A percentile compares a stretch with the other conserved stretches of the same genome.
These are phyloP conservation scores for Thymus quinquecostatus DNA, from an alignment of 257 asterid species.

Conservation along the genomic window DNA sequence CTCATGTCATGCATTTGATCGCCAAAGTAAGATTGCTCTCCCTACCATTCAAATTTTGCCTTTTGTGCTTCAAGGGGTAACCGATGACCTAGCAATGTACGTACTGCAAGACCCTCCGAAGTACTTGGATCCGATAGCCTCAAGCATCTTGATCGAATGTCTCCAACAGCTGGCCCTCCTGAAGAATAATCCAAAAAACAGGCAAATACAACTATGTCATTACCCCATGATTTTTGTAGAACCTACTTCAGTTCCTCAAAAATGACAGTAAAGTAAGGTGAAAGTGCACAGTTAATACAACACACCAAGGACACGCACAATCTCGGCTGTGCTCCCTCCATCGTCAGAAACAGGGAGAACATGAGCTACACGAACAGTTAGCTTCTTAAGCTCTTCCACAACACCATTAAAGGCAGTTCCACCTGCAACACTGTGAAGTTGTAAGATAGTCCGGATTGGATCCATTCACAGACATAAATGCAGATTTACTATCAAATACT, in stretches of 20 bases:
- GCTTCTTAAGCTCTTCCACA: constrained; percentile 88
- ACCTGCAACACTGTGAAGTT: constrained; percentile 56
- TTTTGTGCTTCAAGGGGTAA: constrained; percentile 77
- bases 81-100: constrained; percentile 86
- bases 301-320: constrained; percentile 97
- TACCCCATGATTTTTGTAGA: not conserved
- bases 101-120: constrained; percentile 87
- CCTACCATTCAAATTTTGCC: constrained; percentile 88
- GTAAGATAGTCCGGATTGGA: constrained; percentile 13
- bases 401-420: constrained; percentile 99
- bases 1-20: constrained; percentile 17
- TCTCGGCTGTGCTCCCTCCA: constrained; percentile 99
- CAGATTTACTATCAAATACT: not conserved
- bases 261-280: not conserved
- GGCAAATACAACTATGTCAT: not conserved
- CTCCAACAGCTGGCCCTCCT: constrained; percentile 99
- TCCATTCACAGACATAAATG: not conserved
- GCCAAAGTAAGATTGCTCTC: constrained; percentile 30
- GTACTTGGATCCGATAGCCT: constrained; percentile 91
- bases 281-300: constrained; percentile 28
- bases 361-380: constrained; percentile 89
- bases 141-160: constrained; percentile 94
- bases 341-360: constrained; percentile 98
- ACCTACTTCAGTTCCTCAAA: constrained; percentile 4
- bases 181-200: constrained; percentile 29